Evolutionary conservation across 1,139 yeast genomes (phyloP), one percentile per base, ranked within the genome.

Genomic region (Pichia cactophila): DNA sequence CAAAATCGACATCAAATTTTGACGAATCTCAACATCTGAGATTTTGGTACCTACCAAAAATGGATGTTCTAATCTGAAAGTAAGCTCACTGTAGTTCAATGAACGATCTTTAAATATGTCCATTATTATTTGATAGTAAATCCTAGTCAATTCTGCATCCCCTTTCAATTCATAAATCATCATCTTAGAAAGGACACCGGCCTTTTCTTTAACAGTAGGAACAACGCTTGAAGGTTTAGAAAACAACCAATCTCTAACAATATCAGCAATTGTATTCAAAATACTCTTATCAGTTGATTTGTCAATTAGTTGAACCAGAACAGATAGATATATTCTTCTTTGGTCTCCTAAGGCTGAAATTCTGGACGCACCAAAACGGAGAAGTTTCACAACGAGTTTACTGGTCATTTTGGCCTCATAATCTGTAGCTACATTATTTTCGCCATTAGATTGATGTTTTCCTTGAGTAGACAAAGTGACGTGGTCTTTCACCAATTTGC

Each of bases 1-100:
- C 63, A 94, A 71, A 48, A 94, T 86, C 0, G 77, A 69, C 95
- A 94, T 86, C 58, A 94, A 75, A 58, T 81, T 83, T 52, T 80
- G 77, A 51, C 98, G 79, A 42, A 88, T 84, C 2, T 75, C 73
- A 8, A 83, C 85, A 61, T 89, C 92, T 0, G 86, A 81, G 1
- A 88, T 76, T 42, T 95, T 75, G 0, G 98, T 92, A 42, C 98
- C 98, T 17, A 89, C 92, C 62, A 94, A 72, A 65, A 94, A 94
- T 23, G 98, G 96, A 63, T 90, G 97, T 63, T 94, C 98, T 88
- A 94, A 83, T 52, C 98, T 75, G 11, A 89, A 95, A 0, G 98
- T 90, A 43, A 94, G 75, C 61, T 94, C 99, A 2, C 96, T 83
- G 55, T 90, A 80, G 37, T 86, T 79, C 59, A 90, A 77, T 1